Conservation (phyloP, 768 basidiomycete species). For the Pilatotrama ljubarskyi region DNA sequence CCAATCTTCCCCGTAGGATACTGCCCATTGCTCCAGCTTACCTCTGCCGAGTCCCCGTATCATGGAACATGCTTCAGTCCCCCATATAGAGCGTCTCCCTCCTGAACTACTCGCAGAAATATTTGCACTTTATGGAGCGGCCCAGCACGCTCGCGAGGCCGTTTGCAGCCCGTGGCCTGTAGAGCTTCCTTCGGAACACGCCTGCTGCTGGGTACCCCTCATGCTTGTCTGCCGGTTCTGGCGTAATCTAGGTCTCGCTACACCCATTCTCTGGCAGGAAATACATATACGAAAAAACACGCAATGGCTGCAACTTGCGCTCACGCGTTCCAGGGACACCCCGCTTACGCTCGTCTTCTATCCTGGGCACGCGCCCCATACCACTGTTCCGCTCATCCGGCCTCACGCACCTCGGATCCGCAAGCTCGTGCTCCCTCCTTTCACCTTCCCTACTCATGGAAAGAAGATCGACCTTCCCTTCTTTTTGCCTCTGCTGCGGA, state of each 20-base stretch:
- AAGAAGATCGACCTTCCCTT: neutral
- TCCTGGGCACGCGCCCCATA: neutral
- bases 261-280: conserved; percentile 7
- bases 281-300: neutral
- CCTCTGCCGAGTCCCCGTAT: no score
- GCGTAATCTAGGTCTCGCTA: neutral
- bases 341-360: neutral
- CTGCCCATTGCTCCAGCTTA: no score
- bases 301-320: neutral
- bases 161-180: no score
- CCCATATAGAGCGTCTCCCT: no score
- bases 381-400: neutral
- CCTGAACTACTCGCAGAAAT: no score
- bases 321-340: neutral
- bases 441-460: neutral
- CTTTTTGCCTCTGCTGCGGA: neutral
- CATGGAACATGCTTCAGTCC: no score
- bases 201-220: neutral
- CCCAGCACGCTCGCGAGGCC: no score
- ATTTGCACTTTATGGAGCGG: no score
- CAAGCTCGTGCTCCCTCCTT: neutral
- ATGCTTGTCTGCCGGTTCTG: conserved; percentile 17
- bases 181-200: neutral
- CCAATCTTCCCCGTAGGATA: no score
- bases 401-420: neutral